These are phyloP conservation scores for Protea cynaroides DNA, from an alignment of 164 flowering plant genomes.

Conservation along the genomic window DNA sequence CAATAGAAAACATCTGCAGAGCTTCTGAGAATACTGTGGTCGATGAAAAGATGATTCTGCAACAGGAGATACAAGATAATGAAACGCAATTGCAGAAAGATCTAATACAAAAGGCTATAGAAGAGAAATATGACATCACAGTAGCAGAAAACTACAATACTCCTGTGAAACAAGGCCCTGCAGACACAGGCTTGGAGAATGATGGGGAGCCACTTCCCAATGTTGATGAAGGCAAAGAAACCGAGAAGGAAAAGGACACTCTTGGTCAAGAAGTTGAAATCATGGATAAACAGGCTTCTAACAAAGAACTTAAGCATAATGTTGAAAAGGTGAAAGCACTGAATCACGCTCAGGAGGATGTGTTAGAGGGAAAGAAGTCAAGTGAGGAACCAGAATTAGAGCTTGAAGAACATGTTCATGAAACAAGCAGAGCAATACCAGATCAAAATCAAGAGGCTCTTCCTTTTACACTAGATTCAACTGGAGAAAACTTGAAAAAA, in stretches of 20 bases:
- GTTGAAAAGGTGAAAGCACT: no score
- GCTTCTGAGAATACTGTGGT: slow-evolving; percentile 16
- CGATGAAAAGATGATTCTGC: slow-evolving; percentile 8
- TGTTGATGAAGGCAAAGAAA: slow-evolving; percentile 3
- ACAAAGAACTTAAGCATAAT: slow-evolving; percentile 1
- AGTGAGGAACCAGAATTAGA: slow-evolving; percentile 1
- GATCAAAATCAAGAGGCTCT: slow-evolving; percentile 10
- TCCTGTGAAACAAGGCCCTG: slow-evolving; percentile 1
- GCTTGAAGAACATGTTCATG: slow-evolving; percentile 7
- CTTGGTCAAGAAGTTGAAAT: slow-evolving; percentile 6
- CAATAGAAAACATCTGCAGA: slow-evolving; percentile 15
- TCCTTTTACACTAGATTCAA: slow-evolving; percentile 1
- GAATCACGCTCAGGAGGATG: neutral
- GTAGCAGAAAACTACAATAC: neutral
- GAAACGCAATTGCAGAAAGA: slow-evolving; percentile 16
- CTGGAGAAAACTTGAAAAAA: slow-evolving; percentile 5
- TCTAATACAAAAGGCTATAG: slow-evolving; percentile 3
- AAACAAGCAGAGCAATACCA: slow-evolving; percentile 4
- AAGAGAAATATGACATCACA: slow-evolving; percentile 1
- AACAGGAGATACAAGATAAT: slow-evolving; percentile 5
- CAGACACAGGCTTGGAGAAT: slow-evolving; percentile 2
- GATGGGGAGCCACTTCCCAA: neutral
- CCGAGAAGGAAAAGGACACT: neutral
- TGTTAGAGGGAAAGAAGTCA: no score
- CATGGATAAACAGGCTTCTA: slow-evolving; percentile 9